Base-by-base conservation (phyloP, 163 green algal genomes). In the Chlamydomonas reinhardtii region DNA sequence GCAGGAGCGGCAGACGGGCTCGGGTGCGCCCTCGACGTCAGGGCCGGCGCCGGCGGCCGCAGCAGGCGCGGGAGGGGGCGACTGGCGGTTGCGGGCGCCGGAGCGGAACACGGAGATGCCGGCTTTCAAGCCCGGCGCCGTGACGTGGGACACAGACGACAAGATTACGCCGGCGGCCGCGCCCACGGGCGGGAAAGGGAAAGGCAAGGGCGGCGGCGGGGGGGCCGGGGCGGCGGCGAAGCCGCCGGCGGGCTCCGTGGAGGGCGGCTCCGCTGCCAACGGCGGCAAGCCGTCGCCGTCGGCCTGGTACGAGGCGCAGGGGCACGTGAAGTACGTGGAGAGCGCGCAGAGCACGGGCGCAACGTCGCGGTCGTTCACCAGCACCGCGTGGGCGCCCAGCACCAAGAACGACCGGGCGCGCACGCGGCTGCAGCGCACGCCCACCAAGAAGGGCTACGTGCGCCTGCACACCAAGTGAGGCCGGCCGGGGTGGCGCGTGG, bases 91-190 rank as follows among this genome's bases (percentile, higher is more conserved):
- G 68, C 88, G 87, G 22, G 90, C 87, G 9, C 93, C 93, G n/a
- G 90, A 82, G 4, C 87, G 65, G 14, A 77, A 89, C 29, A 54
- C 24, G 22, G 68, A 85, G 2, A 77, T 76, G 73, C 83, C 90
- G 17, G 39, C 72, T 0, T 98, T 99, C 94, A 97, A 96, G 90
- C 96, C 96, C 0, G 96, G 96, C 0, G 90, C 96, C 2, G 80
- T 90, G 0, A 99, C 96, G 9, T 99, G 96, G 96, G 95, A 98
- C 91, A 98, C 95, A 0, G 92, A 96, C 64, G 94, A 95, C 70
- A 82, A 90, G 74, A 73, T 43, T 1, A 35, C 82, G 15, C n/a
- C 73, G 25, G 68, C 48, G 34, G 62, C 31, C 61, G 37, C 88
- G 81, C 43, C 75, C 54, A 31, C 27, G 35, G 27, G 34, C 48